phyloP scores from a whole-genome alignment of 2,329 filamentous ascomycete genomes.

The Fusarium euwallaceae region DNA sequence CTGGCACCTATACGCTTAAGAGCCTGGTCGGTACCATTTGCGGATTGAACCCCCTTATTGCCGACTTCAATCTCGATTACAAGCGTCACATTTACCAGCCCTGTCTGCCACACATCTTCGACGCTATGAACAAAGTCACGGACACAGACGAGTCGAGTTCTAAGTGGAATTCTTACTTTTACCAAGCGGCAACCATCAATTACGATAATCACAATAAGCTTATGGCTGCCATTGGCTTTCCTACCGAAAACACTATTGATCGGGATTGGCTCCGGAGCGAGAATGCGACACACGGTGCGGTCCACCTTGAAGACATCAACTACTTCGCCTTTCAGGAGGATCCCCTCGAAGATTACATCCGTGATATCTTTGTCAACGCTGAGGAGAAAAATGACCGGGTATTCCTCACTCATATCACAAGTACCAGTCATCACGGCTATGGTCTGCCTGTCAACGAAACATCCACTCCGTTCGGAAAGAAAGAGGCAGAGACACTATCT shows the following conservation, averaged over 20 bases:
- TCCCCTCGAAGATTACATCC: slow-evolving; percentile 46
- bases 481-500: not conserved
- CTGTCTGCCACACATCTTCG: slow-evolving; percentile 55
- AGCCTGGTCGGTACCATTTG: slow-evolving; percentile 56
- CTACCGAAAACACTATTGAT: slow-evolving; percentile 36
- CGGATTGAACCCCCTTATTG: slow-evolving; percentile 54
- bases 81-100: slow-evolving; percentile 57
- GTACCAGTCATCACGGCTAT: slow-evolving; percentile 45
- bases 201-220: slow-evolving; percentile 49
- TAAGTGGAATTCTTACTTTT: slow-evolving; percentile 46
- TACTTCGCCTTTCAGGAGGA: slow-evolving; percentile 46
- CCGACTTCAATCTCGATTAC: slow-evolving; percentile 56
- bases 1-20: slow-evolving; percentile 57
- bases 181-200: slow-evolving; percentile 46
- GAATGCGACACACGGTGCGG: not conserved
- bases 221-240: slow-evolving; percentile 46
- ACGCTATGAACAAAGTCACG: slow-evolving; percentile 48
- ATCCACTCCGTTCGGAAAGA: slow-evolving; percentile 24
- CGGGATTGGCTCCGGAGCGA: slow-evolving; percentile 40
- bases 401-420: slow-evolving; percentile 50
- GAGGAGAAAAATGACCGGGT: slow-evolving; percentile 47
- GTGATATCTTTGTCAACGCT: slow-evolving; percentile 45
- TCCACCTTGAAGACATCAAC: not conserved
- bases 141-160: slow-evolving; percentile 7
- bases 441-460: slow-evolving; percentile 14